These are phyloP conservation scores for Coriaria nepalensis DNA, from an alignment of 306 rosid species.

Conservation along the genomic window DNA sequence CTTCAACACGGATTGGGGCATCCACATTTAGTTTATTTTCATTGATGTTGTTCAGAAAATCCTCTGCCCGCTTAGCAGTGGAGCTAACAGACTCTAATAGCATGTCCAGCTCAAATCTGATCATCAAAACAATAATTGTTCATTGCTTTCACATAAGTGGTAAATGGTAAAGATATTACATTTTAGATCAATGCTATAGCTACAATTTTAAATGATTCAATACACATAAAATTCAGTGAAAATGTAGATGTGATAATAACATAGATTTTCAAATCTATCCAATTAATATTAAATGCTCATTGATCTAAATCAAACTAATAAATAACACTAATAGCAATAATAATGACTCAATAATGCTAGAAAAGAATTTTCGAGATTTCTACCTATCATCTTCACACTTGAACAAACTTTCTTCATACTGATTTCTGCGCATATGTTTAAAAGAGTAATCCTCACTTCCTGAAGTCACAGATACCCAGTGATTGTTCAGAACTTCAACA, in stretches of 20 bases:
- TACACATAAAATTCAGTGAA: too few species aligned
- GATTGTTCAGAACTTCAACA: slow-evolving; percentile 71
- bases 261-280: too few species aligned
- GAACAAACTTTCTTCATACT: slow-evolving; percentile 95
- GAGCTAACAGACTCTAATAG: slow-evolving; percentile 88
- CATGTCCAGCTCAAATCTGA: slow-evolving; percentile 99
- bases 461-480: slow-evolving; percentile 98
- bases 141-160: slow-evolving; percentile 14
- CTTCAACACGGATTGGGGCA: slow-evolving; percentile 60
- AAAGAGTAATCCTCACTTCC: slow-evolving; percentile 99
- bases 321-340: slow-evolving; percentile 4
- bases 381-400: slow-evolving; percentile 99
- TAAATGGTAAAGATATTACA: not conserved
- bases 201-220: too few species aligned
- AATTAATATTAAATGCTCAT: too few species aligned
- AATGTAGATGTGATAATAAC: too few species aligned
- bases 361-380: slow-evolving; percentile 15
- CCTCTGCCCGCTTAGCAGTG: slow-evolving; percentile 84
- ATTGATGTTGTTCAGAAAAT: slow-evolving; percentile 68
- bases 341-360: not conserved
- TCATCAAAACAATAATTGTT: slow-evolving; percentile 19
- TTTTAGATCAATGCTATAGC: not conserved
- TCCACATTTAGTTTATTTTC: slow-evolving; percentile 55
- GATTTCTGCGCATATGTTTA: slow-evolving; percentile 99
- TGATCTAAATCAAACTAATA: not conserved